Conservation (phyloP, 176 grass and related monocot species). For the Triticum turgidum region DNA sequence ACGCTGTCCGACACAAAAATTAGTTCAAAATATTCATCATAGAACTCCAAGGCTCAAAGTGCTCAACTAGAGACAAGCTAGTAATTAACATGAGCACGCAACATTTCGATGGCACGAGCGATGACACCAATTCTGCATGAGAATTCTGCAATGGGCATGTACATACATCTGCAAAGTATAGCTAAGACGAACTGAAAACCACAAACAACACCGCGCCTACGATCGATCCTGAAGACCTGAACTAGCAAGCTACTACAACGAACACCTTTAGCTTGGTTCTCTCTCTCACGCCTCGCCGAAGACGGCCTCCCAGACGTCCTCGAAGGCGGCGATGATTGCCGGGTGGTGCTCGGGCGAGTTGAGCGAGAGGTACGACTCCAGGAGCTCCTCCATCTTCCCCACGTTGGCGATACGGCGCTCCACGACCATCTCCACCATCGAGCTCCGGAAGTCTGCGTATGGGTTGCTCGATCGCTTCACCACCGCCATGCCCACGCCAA, state of each 20-base stretch:
- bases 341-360: constrained; percentile 73
- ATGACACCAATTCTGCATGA: constrained; percentile 9
- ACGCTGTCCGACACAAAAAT: neutral
- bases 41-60: neutral
- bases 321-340: constrained; percentile 79
- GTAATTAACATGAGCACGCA: neutral
- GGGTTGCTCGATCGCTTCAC: constrained; percentile 87
- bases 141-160: constrained; percentile 21
- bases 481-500: constrained; percentile 39
- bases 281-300: constrained; percentile 44
- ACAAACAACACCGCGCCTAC: neutral
- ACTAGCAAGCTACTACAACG: neutral
- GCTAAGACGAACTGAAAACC: neutral
- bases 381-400: constrained; percentile 70
- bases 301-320: constrained; percentile 78
- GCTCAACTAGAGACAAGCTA: neutral
- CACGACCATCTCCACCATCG: constrained; percentile 96
- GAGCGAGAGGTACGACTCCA: constrained; percentile 68
- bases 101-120: neutral
- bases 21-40: neutral
- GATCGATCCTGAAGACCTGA: neutral
- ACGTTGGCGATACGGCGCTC: constrained; percentile 51
- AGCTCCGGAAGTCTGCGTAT: constrained; percentile 82
- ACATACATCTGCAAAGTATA: neutral
- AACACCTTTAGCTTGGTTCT: neutral